Evolutionary conservation across 148 eudicot species (phyloP).

Genomic region (Limonium bicolor): DNA sequence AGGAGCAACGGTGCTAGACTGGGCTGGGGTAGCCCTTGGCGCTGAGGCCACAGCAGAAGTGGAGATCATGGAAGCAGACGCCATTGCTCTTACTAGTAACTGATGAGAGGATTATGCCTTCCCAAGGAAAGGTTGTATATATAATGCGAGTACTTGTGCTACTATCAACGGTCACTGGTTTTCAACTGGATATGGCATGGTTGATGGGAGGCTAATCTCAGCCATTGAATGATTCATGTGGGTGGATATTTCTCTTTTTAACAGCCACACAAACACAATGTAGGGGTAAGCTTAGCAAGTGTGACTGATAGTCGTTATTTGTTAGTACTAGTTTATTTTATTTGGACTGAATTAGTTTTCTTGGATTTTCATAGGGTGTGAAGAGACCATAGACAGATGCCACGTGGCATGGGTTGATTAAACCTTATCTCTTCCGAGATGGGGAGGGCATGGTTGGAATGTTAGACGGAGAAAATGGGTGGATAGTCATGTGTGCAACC

Average conservation of each 20-base stretch:
- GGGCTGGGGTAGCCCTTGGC: constrained; percentile 16
- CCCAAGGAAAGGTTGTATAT: no score
- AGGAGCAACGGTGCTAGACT: constrained; percentile 34
- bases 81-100: constrained; percentile 10
- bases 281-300: no score
- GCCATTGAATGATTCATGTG: constrained; percentile 5
- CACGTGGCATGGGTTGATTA: constrained; percentile 6
- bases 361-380: neutral
- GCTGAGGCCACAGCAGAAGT: constrained; percentile 18
- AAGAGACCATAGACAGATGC: constrained; percentile 4
- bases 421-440: constrained; percentile 7
- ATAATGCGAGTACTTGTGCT: neutral
- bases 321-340: no score
- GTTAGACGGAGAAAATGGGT: no score
- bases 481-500: no score
- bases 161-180: constrained; percentile 8
- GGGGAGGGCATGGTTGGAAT: no score
- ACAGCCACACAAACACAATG: constrained; percentile 3
- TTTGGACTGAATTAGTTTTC: neutral
- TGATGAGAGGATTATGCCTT: neutral
- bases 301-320: no score
- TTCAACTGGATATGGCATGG: neutral
- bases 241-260: neutral
- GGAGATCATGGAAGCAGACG: constrained; percentile 23
- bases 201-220: neutral